Conservation (phyloP, 164 flowering plant genomes). For the Magnolia kwangsiensis region DNA sequence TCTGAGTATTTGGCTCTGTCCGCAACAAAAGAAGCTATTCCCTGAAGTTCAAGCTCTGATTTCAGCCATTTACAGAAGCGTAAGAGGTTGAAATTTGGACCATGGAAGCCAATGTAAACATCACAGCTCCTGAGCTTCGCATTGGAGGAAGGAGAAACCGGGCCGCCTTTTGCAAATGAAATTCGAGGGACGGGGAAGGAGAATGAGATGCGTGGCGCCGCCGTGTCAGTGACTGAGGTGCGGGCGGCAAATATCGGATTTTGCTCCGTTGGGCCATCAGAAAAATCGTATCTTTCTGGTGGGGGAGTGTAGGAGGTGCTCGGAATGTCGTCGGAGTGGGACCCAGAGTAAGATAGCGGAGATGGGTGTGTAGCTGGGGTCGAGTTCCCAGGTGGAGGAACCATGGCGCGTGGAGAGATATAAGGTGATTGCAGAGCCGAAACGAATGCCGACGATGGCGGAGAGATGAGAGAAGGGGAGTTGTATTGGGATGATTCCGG, state of each 20-base stretch:
- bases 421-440: constrained; percentile 91
- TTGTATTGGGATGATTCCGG: constrained; percentile 56
- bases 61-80: constrained; percentile 90
- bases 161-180: constrained; percentile 63
- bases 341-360: constrained; percentile 45
- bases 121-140: constrained; percentile 88
- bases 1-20: constrained; percentile 81
- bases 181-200: constrained; percentile 79
- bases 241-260: constrained; percentile 47
- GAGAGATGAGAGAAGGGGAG: constrained; percentile 73
- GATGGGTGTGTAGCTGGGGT: constrained; percentile 30
- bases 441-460: constrained; percentile 87
- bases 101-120: constrained; percentile 85
- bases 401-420: constrained; percentile 68
- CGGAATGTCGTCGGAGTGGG: constrained; percentile 75
- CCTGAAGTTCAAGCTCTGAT: constrained; percentile 84
- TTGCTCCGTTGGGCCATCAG: constrained; percentile 46
- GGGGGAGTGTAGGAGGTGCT: constrained; percentile 96
- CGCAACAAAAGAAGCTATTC: constrained; percentile 82
- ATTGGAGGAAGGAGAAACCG: constrained; percentile 59
- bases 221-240: constrained; percentile 40
- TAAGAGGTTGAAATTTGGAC: constrained; percentile 54
- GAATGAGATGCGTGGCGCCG: constrained; percentile 68
- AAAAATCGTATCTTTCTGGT: constrained; percentile 58
- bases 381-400: constrained; percentile 20